These are phyloP conservation scores for Primulina huaijiensis DNA, from an alignment of 257 asterid genomes.

Conservation along the genomic window DNA sequence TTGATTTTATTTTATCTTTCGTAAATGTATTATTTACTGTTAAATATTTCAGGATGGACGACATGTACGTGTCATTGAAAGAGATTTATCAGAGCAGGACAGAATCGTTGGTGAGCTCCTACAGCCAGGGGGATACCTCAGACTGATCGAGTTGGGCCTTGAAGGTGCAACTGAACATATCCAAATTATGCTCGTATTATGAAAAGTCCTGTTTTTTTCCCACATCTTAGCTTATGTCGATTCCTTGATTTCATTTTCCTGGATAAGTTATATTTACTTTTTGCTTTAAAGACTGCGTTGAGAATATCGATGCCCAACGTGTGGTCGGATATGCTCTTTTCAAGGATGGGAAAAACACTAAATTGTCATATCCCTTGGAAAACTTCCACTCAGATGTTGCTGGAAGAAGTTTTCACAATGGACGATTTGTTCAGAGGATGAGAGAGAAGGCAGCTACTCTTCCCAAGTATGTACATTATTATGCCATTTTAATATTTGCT, in stretches of 20 bases:
- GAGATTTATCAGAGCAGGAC: slow-evolving; percentile 43
- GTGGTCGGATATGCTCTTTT: slow-evolving; percentile 54
- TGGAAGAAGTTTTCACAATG: slow-evolving; percentile 53
- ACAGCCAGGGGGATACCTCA: slow-evolving; percentile 51
- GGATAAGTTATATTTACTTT: not conserved
- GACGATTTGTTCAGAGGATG: slow-evolving; percentile 52
- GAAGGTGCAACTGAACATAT: slow-evolving; percentile 25
- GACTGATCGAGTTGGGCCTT: slow-evolving; percentile 42
- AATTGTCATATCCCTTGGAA: slow-evolving; percentile 44
- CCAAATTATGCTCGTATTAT: not conserved
- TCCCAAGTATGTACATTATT: slow-evolving; percentile 34
- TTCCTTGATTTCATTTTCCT: too few species aligned
- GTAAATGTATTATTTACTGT: not conserved
- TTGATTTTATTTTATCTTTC: not conserved
- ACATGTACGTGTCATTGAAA: slow-evolving; percentile 42
- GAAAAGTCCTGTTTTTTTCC: not conserved
- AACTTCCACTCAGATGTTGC: slow-evolving; percentile 40
- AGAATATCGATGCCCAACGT: slow-evolving; percentile 51
- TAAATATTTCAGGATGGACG: slow-evolving; percentile 37
- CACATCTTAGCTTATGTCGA: not conserved
- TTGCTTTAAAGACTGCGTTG: slow-evolving; percentile 44
- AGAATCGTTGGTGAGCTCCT: slow-evolving; percentile 46
- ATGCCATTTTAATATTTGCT: not conserved
- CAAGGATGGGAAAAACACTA: slow-evolving; percentile 47
- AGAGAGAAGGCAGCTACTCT: slow-evolving; percentile 47